Base-by-base conservation (phyloP, 1,284 basidiomycete genomes). In the Malassezia furfur region DNA sequence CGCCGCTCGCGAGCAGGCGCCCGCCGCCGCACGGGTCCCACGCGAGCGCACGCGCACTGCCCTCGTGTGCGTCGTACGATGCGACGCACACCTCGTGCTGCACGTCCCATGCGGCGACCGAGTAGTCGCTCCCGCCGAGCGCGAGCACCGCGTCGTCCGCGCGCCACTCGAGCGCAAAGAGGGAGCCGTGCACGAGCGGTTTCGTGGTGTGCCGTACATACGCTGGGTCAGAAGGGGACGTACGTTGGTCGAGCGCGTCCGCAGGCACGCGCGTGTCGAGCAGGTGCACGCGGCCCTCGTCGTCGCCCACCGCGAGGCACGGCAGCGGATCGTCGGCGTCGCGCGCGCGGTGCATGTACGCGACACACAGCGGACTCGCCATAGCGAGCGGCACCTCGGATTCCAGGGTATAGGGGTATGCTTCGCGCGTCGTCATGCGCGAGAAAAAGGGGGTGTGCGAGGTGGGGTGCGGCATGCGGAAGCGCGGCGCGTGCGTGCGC, bases 261-360 rank as follows among this genome's bases (percentile, higher is more conserved):
- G 55, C 22, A 9, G 43, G 8, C 6, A 41, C 28, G 25, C 60
- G 46, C 11, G 69, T 74, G 48, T 74, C 61, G 51, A 72, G 47
- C 4, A 74, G 61, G 5, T 62, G 60, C 41, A 74, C 57, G 14
- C 65, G 60, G 6, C 72, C 70, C 41, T 71, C 67, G 55, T 72
- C 70, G 51, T 68, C 66, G 30, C 72, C 72, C 0, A 70, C 65
- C 1, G 72, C 72, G 2, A 74, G 64, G 61, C 67, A 71, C 49
- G 67, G 68, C 15, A 67, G 57, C 2, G 57, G 50, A 2, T 59
- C 63, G 40, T 59, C 52, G 50, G 59, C 60, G 8, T 61, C 52
- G 41, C 61, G 52, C 21, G 63, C 60, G 5, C 56, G 63, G 30
- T 71, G 64, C 47, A 61, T 62, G 55, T 70, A 70, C 1, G 64